Percentiles rank a stretch among this genome's conserved stretches.
phyloP scores from a whole-genome alignment of 2,329 filamentous ascomycete genomes.

The Hyphodiscus sp. region DNA sequence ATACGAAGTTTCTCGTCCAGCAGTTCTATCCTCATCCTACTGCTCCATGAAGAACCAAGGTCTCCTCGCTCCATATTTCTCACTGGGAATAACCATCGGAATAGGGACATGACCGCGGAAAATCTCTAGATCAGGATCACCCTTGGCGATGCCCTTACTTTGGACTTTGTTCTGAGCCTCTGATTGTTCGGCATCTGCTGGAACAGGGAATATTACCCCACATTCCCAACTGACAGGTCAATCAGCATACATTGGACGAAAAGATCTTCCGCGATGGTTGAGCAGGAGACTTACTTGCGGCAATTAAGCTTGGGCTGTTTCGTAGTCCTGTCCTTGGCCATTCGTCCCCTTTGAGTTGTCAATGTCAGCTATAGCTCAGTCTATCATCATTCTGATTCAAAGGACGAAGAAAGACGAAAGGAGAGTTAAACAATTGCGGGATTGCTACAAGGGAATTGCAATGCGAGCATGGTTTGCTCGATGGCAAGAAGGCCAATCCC shows the following conservation, averaged over 20 bases:
- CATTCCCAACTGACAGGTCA: constrained; percentile 64
- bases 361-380: neutral
- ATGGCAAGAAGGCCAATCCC: neutral
- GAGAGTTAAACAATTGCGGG: neutral
- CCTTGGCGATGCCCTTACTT: constrained; percentile 1
- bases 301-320: constrained; percentile 70
- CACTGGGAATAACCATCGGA: constrained; percentile 56
- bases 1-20: neutral
- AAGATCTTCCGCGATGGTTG: neutral
- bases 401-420: neutral
- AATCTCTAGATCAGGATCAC: constrained; percentile 28
- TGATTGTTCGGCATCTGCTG: constrained; percentile 30
- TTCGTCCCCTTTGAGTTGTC: constrained; percentile 56
- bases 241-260: neutral
- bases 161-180: constrained; percentile 3
- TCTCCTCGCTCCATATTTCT: constrained; percentile 26
- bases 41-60: constrained; percentile 24
- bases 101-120: constrained; percentile 54
- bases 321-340: constrained; percentile 62
- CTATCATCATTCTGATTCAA: neutral
- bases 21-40: neutral
- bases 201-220: constrained; percentile 62
- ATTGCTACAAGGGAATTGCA: neutral
- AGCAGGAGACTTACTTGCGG: constrained; percentile 50
- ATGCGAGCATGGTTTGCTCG: neutral